Evolutionary conservation across 163 green algal species (phyloP), one percentile per base, ranked within the genome.

Genomic region (Scenedesmus sp.): DNA sequence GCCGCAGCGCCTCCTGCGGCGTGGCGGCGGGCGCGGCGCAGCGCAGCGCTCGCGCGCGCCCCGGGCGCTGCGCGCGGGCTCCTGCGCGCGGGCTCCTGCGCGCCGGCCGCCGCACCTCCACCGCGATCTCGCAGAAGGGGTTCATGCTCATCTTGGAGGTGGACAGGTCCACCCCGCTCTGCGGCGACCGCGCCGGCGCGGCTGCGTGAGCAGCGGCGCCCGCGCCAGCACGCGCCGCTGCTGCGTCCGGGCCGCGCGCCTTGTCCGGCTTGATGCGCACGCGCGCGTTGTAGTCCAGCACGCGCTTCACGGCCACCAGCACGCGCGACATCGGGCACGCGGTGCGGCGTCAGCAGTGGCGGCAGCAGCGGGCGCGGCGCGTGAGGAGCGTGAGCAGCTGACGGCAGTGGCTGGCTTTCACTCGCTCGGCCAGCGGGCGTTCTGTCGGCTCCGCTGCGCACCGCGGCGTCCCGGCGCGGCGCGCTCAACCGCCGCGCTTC

Each of bases 61-160:
- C n/a, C 33, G 24, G 39, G 31, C 51, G 39, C 34, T 51, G 9
- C 86, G 75, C 20, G 94, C 42, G n/a, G 87, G 90, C 71, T 96
- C 88, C 77, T 93, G 81, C 4, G 53, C 60, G n/a, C 4, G 24
- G n/a, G 26, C 29, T 51, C 2, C 1, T 31, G 31, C 22, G n/a
- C 10, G 39, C 15, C 31, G 3, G 13, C 4, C 31, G 26, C 63
- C 29, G 36, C 39, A 96, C 92, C 91, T 98, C 94, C 0, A 98
- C 69, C 11, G 94, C 95, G 63, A 98, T 98, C 65, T 97, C 94
- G 75, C 95, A 98, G 57, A 98, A 98, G 0, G 95, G 95, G 80
- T 98, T 98, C 90, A 98, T 96, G 63, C 84, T 92, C 88, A 97
- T 94, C 80, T 97, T 97, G 22, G 95, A 89, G 34, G 90, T 86